Base-by-base conservation (phyloP, 176 grass and related monocot species). In the Puccinellia tenuiflora region DNA sequence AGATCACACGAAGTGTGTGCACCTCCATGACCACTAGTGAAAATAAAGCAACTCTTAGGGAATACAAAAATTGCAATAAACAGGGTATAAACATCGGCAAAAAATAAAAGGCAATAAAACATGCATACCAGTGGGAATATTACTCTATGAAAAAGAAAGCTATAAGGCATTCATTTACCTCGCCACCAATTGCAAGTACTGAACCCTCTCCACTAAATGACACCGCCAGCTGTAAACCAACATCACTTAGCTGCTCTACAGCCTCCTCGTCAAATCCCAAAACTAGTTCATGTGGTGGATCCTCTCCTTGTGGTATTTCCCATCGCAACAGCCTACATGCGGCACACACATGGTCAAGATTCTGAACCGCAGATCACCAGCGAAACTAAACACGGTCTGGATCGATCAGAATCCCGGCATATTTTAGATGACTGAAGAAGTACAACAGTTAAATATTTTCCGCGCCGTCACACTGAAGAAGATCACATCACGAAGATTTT, bases 161-260 rank as follows among this genome's bases (percentile, higher is more conserved):
- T 16, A 83, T 34, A 71, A 21, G 40, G 24, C 39, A 18, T 73
- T 42, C 35, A 85, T 73, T 86, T 84, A 94, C 96, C 87, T 94
- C 93, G 68, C 89, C 86, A 68, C 93, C 96, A 79, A 81, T 89
- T 24, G 93, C 91, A 87, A 99, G 93, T 54, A 92, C 24, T 35
- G 93, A 96, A 72, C 96, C 96, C 62, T 89, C 93, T 83, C 70
- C 63, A 85, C 92, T 89, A 68, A 99, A 99, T 73, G 80, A 88
- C 31, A 93, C 81, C 3, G 89, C 48, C 81, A 98, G 90, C 43
- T 99, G 96, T 70, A 83, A 84, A 54, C 91, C 89, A 56, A 88
- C 75, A 90, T 93, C 88, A 40, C 54, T 80, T 34, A 99, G 68
- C 25, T 80, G 62, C 30, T 26, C 56, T 77, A 96, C 72, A 52